These are phyloP conservation scores for Dactylellina leptospora DNA, from an alignment of 2,329 filamentous ascomycete genomes.

Conservation along the genomic window DNA sequence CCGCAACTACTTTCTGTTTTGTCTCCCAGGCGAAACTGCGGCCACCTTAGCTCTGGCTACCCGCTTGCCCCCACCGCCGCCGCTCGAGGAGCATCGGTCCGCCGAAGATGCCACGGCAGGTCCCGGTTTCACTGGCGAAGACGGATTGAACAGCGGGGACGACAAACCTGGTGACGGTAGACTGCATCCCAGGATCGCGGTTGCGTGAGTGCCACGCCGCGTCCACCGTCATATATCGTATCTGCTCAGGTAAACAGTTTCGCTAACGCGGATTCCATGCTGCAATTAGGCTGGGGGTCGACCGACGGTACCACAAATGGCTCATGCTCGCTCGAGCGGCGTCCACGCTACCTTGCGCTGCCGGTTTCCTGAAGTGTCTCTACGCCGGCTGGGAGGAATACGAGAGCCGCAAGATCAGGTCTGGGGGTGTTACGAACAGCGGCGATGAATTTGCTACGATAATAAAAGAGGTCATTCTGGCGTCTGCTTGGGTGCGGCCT, in stretches of 20 bases:
- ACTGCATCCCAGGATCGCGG: slow-evolving; percentile 48
- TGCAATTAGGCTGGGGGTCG: slow-evolving; percentile 69
- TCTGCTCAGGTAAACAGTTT: too few species aligned
- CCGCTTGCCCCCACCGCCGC: slow-evolving; percentile 34
- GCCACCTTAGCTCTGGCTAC: slow-evolving; percentile 45
- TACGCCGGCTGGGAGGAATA: slow-evolving; percentile 59
- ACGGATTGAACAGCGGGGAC: slow-evolving; percentile 38
- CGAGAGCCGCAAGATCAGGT: slow-evolving; percentile 12
- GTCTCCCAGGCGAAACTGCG: neutral
- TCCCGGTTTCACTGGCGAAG: neutral
- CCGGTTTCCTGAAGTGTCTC: slow-evolving; percentile 73
- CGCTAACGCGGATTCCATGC: neutral
- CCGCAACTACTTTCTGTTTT: neutral
- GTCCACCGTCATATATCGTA: neutral
- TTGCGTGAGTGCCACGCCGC: slow-evolving; percentile 26
- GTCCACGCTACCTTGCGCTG: slow-evolving; percentile 75
- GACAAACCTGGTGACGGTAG: slow-evolving; percentile 21
- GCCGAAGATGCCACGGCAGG: slow-evolving; percentile 33
- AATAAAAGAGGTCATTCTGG: slow-evolving; percentile 77
- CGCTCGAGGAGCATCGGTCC: slow-evolving; percentile 45
- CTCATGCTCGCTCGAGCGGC: slow-evolving; percentile 77
- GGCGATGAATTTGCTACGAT: slow-evolving; percentile 72
- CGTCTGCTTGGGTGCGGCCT: slow-evolving; percentile 57
- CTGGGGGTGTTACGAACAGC: slow-evolving; percentile 59
- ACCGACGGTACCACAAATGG: slow-evolving; percentile 75